Percentiles rank a stretch among this genome's conserved stretches.
Evolutionary conservation across 352 stramenopile genomes (phyloP).

Genomic region (Pythium apleroticum): DNA sequence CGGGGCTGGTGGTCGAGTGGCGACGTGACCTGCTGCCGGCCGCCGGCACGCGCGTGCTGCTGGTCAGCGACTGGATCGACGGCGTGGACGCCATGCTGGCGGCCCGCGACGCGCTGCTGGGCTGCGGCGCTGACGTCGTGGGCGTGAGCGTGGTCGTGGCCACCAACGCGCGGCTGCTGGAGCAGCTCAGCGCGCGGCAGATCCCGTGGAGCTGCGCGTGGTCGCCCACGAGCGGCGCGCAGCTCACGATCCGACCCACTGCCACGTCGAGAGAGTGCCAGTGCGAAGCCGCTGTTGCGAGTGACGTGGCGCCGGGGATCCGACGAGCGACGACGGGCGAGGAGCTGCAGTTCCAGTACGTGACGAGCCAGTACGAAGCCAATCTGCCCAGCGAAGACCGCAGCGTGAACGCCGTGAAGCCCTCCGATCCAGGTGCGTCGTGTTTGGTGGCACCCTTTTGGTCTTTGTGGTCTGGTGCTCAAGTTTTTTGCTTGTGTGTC

Average conservation of each 20-base stretch:
- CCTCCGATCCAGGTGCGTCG: conserved; percentile 30
- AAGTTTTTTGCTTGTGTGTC: neutral
- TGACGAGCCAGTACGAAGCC: conserved; percentile 63
- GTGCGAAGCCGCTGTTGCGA: conserved; percentile 7
- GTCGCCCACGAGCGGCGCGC: conserved; percentile 36
- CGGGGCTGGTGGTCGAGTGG: conserved; percentile 16
- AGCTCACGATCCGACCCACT: conserved; percentile 25
- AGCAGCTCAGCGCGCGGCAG: conserved; percentile 38
- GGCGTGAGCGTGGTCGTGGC: conserved; percentile 49
- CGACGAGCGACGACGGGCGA: neutral
- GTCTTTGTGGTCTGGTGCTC: neutral
- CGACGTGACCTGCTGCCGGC: conserved; percentile 8
- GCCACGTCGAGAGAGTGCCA: conserved; percentile 3
- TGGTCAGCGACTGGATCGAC: conserved; percentile 61
- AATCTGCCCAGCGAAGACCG: conserved; percentile 71
- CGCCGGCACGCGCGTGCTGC: conserved; percentile 14
- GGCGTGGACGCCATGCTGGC: conserved; percentile 42
- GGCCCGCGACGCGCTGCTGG: conserved; percentile 39
- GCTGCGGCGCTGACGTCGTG: conserved; percentile 45
- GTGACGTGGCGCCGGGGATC: too few relatives aligned
- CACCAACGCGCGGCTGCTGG: conserved; percentile 36
- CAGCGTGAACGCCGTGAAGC: conserved; percentile 52
- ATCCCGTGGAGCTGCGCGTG: conserved; percentile 49
- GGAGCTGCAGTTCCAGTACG: conserved; percentile 23
- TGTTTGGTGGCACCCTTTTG: neutral